phyloP scores from a whole-genome alignment of 768 basidiomycete genomes.

The Sporobolomyces pararoseus region DNA sequence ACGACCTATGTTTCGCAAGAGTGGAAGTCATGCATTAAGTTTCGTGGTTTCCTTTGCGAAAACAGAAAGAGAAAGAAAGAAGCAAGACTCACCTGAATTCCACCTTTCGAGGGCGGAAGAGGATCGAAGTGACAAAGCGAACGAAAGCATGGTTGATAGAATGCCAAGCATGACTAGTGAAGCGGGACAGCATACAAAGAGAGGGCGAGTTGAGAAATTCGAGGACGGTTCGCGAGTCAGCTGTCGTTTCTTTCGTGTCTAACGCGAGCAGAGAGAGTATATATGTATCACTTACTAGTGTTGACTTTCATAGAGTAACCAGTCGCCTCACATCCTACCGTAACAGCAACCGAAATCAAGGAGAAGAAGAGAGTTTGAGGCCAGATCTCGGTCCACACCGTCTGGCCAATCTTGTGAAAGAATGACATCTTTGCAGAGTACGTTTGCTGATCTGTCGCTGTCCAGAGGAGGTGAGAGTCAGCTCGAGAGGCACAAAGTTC shows the following conservation, averaged over 20 bases:
- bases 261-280: too few species aligned
- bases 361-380: slow-evolving; percentile 5
- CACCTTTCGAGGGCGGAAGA: slow-evolving; percentile 34
- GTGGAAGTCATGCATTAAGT: too few species aligned
- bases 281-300: slow-evolving; percentile 7
- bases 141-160: slow-evolving; percentile 22
- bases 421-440: neutral
- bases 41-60: neutral
- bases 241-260: neutral
- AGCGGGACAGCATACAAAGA: neutral
- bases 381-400: slow-evolving; percentile 31
- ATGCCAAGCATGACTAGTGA: neutral
- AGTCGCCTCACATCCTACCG: neutral
- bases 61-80: neutral
- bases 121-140: slow-evolving; percentile 27
- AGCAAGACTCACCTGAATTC: slow-evolving; percentile 16
- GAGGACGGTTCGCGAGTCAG: slow-evolving; percentile 2
- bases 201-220: too few species aligned
- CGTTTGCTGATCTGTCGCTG: neutral
- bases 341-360: neutral
- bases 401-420: slow-evolving; percentile 21
- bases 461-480: neutral
- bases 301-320: slow-evolving; percentile 24
- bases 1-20: slow-evolving; percentile 51
- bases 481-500: too few species aligned